Evolutionary conservation across 2,329 filamentous ascomycete species (phyloP).

Genomic region (Fusarium austroafricanum): DNA sequence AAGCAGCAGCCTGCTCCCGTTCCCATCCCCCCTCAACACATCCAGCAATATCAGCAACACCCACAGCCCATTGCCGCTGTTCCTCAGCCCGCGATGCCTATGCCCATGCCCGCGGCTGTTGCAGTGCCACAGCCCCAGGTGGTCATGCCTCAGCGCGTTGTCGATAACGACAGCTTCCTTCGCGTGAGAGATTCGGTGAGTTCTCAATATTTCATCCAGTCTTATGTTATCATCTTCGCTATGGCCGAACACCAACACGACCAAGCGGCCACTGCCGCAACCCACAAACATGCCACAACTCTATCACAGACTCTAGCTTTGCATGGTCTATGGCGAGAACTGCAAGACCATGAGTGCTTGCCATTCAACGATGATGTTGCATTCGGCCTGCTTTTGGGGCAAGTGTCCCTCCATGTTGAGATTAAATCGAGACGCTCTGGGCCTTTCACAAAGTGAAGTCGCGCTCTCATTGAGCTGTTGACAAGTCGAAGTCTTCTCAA

Average conservation of each 20-base stretch:
- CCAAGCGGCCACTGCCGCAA: neutral
- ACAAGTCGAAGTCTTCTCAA: constrained; percentile 15
- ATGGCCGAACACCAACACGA: neutral
- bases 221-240: neutral
- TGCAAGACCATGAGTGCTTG: neutral
- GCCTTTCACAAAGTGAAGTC: constrained; percentile 8
- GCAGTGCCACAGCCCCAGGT: constrained; percentile 34
- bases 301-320: neutral
- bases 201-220: constrained; percentile 37
- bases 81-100: constrained; percentile 56
- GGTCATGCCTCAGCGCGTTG: constrained; percentile 52
- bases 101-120: constrained; percentile 45
- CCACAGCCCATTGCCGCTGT: constrained; percentile 48
- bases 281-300: neutral
- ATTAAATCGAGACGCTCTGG: neutral
- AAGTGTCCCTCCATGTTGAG: neutral
- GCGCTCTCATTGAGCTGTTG: constrained; percentile 30
- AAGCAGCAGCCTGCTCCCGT: constrained; percentile 52
- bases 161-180: constrained; percentile 81
- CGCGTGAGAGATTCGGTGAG: constrained; percentile 86
- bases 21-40: constrained; percentile 42
- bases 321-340: neutral
- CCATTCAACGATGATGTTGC: neutral
- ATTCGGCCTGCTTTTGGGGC: neutral
- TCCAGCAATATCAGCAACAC: constrained; percentile 38